Percentiles rank a stretch among this genome's conserved stretches.
These are phyloP conservation scores for Penicillium mononematosum DNA, from an alignment of 495 filamentous ascomycete genomes.

Conservation along the genomic window DNA sequence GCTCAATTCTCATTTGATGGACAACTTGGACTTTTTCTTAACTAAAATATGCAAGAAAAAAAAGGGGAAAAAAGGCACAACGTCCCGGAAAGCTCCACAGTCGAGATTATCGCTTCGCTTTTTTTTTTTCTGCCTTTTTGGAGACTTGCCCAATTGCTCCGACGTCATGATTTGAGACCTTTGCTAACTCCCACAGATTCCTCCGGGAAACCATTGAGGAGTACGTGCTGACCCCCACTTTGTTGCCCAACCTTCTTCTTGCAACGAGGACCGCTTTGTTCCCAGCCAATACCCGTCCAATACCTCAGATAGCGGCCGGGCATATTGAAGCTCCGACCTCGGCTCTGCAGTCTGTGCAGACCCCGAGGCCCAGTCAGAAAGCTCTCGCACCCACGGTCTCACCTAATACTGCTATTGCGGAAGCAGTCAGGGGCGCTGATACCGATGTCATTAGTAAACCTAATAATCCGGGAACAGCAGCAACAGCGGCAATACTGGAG, in stretches of 20 bases:
- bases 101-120: conserved; percentile 17
- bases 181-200: conserved; percentile 56
- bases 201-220: conserved; percentile 68
- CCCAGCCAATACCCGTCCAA: conserved; percentile 65
- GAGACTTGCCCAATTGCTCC: conserved; percentile 10
- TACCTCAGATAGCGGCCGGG: conserved; percentile 22
- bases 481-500: conserved; percentile 24
- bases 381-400: conserved; percentile 12
- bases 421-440: conserved; percentile 9
- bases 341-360: conserved; percentile 34
- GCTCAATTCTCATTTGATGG: conserved; percentile 16
- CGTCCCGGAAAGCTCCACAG: conserved; percentile 26
- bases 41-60: conserved; percentile 10
- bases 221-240: conserved; percentile 62
- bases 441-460: conserved; percentile 21
- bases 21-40: conserved; percentile 13
- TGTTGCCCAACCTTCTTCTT: conserved; percentile 72
- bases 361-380: conserved; percentile 23
- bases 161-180: conserved; percentile 25
- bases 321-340: conserved; percentile 24
- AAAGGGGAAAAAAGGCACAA: conserved; percentile 11
- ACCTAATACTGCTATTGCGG: conserved; percentile 2
- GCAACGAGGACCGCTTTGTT: conserved; percentile 71
- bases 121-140: conserved; percentile 18
- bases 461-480: conserved; percentile 3